Evolutionary conservation across 2,329 filamentous ascomycete species (phyloP).

Genomic region (Ophiostoma australiae): DNA sequence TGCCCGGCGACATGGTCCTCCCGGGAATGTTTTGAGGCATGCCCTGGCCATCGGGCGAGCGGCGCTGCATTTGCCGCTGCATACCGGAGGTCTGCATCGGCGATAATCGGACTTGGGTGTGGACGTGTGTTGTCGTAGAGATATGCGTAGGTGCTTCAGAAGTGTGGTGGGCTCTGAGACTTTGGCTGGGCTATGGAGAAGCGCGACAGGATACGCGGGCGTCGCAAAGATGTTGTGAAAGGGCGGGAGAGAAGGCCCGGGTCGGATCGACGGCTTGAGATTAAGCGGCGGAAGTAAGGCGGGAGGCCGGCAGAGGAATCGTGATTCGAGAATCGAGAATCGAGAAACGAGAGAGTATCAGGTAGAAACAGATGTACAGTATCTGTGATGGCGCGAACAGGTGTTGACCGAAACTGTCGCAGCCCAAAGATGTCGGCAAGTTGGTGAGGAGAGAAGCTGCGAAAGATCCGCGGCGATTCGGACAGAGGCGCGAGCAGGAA

Average conservation of each 20-base stretch:
- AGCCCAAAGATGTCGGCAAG: neutral
- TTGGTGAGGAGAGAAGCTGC: neutral
- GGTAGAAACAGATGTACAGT: neutral
- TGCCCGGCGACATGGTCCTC: conserved; percentile 57
- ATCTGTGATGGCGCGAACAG: conserved; percentile 3
- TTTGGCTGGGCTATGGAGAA: neutral
- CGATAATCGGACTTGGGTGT: neutral
- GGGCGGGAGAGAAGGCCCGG: neutral
- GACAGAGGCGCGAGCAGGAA: neutral
- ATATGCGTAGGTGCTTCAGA: neutral
- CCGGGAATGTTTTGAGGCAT: conserved; percentile 50
- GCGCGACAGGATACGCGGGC: neutral
- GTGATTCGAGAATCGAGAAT: neutral
- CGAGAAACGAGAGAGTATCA: neutral
- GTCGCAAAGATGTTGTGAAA: neutral
- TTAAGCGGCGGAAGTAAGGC: neutral
- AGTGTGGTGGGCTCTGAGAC: neutral
- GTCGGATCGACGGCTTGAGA: neutral
- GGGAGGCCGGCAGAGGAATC: neutral
- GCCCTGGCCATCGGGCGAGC: conserved; percentile 60
- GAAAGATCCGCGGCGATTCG: neutral
- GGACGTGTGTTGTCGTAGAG: neutral
- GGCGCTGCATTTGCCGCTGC: conserved; percentile 54
- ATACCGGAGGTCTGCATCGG: conserved; percentile 50
- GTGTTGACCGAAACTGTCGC: neutral